Conservation (phyloP, 2,329 filamentous ascomycete species). For the Trichoderma sp. region DNA sequence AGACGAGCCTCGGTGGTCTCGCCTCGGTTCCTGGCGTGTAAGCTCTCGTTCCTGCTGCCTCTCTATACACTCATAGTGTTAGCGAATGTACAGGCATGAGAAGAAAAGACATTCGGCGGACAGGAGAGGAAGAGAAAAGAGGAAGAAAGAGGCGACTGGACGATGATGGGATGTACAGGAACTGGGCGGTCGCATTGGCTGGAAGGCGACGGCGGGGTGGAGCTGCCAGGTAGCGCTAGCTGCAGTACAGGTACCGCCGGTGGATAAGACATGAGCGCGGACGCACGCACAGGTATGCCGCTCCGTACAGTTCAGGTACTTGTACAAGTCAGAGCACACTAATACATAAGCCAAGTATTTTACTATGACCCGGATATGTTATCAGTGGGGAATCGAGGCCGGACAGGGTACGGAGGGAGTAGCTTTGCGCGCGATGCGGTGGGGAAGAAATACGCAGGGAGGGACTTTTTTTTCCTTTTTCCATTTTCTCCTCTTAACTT, state of each 20-base stretch:
- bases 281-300: neutral
- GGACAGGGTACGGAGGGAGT: neutral
- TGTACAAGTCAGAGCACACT: neutral
- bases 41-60: conserved; percentile 5
- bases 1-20: conserved; percentile 4
- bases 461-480: neutral
- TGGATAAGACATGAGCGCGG: neutral
- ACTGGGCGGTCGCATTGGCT: neutral
- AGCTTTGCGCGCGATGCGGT: conserved; percentile 16
- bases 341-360: neutral
- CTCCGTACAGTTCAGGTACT: neutral
- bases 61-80: conserved; percentile 22
- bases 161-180: conserved; percentile 10
- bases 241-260: neutral
- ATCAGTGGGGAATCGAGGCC: conserved; percentile 8
- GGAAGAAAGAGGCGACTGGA: conserved; percentile 6
- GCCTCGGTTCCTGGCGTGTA: conserved; percentile 20
- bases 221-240: neutral
- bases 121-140: conserved; percentile 23
- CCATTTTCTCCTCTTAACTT: neutral
- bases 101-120: conserved; percentile 18
- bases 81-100: neutral
- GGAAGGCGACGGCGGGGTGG: neutral
- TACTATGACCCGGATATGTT: neutral
- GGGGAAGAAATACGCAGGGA: neutral